Evolutionary conservation across 2,329 filamentous ascomycete species (phyloP).

Genomic region (Colletotrichum siamense): DNA sequence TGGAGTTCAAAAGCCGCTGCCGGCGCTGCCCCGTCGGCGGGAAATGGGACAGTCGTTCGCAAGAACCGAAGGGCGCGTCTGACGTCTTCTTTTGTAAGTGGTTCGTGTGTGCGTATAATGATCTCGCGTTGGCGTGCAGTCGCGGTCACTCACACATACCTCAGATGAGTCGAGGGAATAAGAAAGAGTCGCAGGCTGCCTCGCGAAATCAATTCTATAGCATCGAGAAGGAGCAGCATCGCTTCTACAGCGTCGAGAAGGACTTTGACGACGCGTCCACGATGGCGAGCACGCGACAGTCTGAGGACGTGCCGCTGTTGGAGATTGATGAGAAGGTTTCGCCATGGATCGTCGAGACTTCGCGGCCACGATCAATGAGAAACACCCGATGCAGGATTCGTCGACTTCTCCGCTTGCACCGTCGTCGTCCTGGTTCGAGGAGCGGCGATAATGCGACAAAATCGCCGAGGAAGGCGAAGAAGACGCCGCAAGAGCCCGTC

Average conservation of each 20-base stretch:
- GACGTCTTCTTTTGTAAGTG: background rate
- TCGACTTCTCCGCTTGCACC: background rate
- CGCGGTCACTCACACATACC: background rate
- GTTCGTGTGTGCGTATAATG: background rate
- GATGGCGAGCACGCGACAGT: background rate
- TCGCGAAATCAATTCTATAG: background rate
- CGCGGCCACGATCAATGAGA: background rate
- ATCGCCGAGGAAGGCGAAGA: background rate
- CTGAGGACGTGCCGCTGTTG: background rate
- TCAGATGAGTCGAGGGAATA: background rate
- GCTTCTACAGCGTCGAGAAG: background rate
- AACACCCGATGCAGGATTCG: background rate
- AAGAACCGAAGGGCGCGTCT: background rate
- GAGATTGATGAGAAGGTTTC: background rate
- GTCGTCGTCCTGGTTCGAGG: background rate
- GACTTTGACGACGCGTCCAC: background rate
- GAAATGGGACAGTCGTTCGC: background rate
- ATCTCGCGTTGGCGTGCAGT: background rate
- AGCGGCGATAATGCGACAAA: background rate
- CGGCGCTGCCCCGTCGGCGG: background rate
- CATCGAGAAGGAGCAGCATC: background rate
- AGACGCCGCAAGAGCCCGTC: background rate
- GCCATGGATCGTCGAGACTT: background rate
- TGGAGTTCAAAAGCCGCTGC: background rate
- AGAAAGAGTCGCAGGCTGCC: background rate